Evolutionary conservation across 1,284 basidiomycete species (phyloP).

Genomic region (Ceratobasidium sp.): DNA sequence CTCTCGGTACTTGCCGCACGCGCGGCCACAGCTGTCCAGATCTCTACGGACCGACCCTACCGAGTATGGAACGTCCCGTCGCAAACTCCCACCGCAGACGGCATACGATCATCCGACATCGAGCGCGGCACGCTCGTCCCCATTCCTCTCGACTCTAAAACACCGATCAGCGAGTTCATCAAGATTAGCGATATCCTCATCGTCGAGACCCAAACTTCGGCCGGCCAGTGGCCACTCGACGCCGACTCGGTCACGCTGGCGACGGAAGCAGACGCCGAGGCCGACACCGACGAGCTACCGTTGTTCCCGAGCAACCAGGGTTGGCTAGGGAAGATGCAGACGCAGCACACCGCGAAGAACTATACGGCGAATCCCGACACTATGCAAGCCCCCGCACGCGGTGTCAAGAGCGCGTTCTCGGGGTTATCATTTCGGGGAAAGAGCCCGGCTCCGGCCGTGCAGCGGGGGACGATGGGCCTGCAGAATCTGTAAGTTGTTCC

Average conservation of each 20-base stretch:
- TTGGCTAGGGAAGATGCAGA: conserved; percentile 40
- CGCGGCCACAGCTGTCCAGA: conserved; percentile 42
- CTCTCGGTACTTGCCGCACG: conserved; percentile 34
- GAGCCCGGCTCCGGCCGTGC: conserved; percentile 36
- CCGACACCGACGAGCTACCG: conserved; percentile 22
- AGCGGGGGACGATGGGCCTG: conserved; percentile 83
- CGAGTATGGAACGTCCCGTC: conserved; percentile 48
- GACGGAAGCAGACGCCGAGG: conserved; percentile 30
- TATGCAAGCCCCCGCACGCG: conserved; percentile 9
- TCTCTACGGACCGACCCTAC: conserved; percentile 25
- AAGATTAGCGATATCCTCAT: conserved; percentile 34
- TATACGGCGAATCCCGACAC: background rate
- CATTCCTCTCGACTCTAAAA: conserved; percentile 16
- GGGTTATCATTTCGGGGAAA: conserved; percentile 20
- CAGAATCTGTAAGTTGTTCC: conserved; percentile 79
- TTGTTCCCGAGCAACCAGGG: conserved; percentile 40
- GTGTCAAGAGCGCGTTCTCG: background rate
- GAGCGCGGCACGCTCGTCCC: conserved; percentile 25
- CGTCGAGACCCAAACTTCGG: conserved; percentile 17
- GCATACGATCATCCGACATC: conserved; percentile 9
- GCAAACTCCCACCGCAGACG: conserved; percentile 23
- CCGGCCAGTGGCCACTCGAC: conserved; percentile 19
- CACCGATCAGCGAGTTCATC: conserved; percentile 26
- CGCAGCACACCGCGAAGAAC: background rate
- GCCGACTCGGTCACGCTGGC: conserved; percentile 14